Percentiles rank a stretch among this genome's conserved stretches.
Evolutionary conservation across 129 eudicot species (phyloP).

Genomic region (Cynara cardunculus): DNA sequence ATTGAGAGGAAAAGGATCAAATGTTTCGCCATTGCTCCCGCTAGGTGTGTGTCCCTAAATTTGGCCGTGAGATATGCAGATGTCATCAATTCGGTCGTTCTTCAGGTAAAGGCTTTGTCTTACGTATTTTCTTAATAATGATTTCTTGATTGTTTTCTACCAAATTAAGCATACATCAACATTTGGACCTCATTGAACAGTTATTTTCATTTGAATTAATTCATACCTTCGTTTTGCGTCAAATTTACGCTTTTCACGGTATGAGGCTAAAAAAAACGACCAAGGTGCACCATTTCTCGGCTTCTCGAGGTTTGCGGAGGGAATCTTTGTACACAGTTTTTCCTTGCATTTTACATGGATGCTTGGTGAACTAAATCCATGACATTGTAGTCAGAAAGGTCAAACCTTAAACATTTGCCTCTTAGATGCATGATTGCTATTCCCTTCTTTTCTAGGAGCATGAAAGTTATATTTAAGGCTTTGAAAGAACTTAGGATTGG

Average conservation of each 20-base stretch:
- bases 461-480: background rate
- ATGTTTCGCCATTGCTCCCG: conserved; percentile 93
- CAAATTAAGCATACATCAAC: background rate
- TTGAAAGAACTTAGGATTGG: background rate
- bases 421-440: background rate
- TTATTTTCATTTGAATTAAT: background rate
- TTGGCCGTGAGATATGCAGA: conserved; percentile 98
- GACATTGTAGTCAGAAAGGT: too few relatives aligned
- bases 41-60: conserved; percentile 86
- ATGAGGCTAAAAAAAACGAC: background rate
- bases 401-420: background rate
- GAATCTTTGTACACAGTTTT: background rate
- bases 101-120: conserved; percentile 59
- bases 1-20: conserved; percentile 75
- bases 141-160: background rate
- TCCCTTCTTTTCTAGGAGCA: background rate
- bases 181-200: background rate
- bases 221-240: background rate
- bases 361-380: too few relatives aligned
- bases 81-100: conserved; percentile 84
- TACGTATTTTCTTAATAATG: background rate
- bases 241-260: background rate
- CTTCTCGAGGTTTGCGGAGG: background rate
- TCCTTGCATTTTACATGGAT: background rate
- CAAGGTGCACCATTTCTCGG: background rate